phyloP scores from a whole-genome alignment of 768 basidiomycete species.

The Hypsizygus marmoreus region DNA sequence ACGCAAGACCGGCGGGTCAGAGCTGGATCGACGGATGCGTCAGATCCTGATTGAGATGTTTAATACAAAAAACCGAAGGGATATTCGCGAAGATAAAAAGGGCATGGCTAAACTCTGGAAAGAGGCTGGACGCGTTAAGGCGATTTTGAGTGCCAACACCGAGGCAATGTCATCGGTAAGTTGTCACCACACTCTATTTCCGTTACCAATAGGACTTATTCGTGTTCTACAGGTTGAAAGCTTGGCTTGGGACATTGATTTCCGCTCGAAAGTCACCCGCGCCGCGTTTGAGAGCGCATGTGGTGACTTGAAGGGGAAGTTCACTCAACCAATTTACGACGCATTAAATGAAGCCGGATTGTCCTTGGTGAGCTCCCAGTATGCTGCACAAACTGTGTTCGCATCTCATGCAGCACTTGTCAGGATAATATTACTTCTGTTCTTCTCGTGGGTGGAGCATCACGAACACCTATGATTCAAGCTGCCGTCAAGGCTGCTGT shows the following conservation, averaged over 20 bases:
- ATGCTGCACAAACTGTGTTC: not conserved
- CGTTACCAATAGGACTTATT: constrained; percentile 7
- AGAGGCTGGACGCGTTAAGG: constrained; percentile 89
- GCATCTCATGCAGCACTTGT: no score
- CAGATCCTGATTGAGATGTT: constrained; percentile 80
- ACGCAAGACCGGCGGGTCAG: constrained; percentile 73
- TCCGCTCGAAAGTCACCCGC: constrained; percentile 75
- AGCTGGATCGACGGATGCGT: constrained; percentile 80
- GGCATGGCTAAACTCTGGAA: constrained; percentile 95
- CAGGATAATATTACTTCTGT: constrained; percentile 83
- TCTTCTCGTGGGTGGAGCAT: constrained; percentile 89
- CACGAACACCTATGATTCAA: constrained; percentile 92
- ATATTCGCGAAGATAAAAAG: constrained; percentile 71
- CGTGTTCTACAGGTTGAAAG: constrained; percentile 69
- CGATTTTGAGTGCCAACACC: constrained; percentile 89
- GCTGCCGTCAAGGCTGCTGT: constrained; percentile 74
- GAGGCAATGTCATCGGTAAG: constrained; percentile 75
- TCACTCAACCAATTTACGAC: constrained; percentile 72
- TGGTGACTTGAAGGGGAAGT: constrained; percentile 62
- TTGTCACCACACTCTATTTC: not conserved
- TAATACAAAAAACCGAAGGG: constrained; percentile 66
- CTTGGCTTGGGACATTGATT: constrained; percentile 88
- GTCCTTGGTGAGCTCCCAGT: constrained; percentile 53
- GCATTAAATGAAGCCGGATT: constrained; percentile 70
- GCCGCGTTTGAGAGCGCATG: constrained; percentile 78